A percentile compares a stretch with the other conserved stretches of the same genome.
phyloP scores from a whole-genome alignment of 495 filamentous ascomycete species.

The Penicillium pancosmium region DNA sequence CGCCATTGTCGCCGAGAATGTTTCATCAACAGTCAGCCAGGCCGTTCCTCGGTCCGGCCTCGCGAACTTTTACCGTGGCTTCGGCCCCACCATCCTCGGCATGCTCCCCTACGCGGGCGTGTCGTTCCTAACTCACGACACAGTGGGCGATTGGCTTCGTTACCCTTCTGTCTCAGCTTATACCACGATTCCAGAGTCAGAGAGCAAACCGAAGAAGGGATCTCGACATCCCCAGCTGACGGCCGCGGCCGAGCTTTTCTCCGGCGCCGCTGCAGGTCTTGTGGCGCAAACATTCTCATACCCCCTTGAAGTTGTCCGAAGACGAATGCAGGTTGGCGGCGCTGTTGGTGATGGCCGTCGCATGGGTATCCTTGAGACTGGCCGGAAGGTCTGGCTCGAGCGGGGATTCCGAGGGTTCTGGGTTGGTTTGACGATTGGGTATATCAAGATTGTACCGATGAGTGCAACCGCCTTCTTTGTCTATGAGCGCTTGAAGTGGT shows the following conservation, averaged over 20 bases:
- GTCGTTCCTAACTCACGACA: conserved; percentile 97
- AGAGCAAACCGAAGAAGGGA: conserved; percentile 27
- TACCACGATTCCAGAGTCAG: conserved; percentile 60
- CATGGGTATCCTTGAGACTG: conserved; percentile 78
- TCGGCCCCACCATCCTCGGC: conserved; percentile 82
- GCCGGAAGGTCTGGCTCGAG: conserved; percentile 70
- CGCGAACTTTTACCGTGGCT: conserved; percentile 93
- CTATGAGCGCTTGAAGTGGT: conserved; percentile 81
- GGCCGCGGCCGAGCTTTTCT: conserved; percentile 74
- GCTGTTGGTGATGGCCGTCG: conserved; percentile 87
- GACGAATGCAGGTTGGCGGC: conserved; percentile 94
- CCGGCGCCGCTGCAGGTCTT: conserved; percentile 83
- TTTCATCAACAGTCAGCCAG: conserved; percentile 41
- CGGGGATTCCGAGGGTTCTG: conserved; percentile 82
- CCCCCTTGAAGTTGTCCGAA: conserved; percentile 86
- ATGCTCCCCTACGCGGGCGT: conserved; percentile 97
- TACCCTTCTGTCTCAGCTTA: conserved; percentile 62
- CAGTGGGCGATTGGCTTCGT: conserved; percentile 78
- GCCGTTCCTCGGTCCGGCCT: conserved; percentile 66
- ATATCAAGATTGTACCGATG: conserved; percentile 93
- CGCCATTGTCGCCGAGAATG: conserved; percentile 36
- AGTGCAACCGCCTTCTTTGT: conserved; percentile 74
- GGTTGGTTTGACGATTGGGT: conserved; percentile 91
- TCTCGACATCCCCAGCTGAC: conserved; percentile 54
- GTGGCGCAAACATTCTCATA: conserved; percentile 91